Conservation (phyloP, 2,329 filamentous ascomycete species). For the Coleophoma eucalyptorum region DNA sequence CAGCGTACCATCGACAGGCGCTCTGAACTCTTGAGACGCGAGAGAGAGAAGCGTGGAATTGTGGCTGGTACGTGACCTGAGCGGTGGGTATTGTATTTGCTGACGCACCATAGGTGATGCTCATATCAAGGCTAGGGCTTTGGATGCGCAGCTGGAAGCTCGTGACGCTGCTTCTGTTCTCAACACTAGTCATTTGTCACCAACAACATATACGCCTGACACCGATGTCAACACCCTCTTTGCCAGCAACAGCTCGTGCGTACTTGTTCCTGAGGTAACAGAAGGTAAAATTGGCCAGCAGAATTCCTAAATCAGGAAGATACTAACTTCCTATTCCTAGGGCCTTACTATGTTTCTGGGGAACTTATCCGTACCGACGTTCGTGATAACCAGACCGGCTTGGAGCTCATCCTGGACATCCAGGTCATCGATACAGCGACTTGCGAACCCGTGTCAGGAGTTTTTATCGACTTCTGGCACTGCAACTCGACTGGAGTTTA, state of each 20-base stretch:
- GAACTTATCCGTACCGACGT: slow-evolving; percentile 46
- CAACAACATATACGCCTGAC: slow-evolving; percentile 24
- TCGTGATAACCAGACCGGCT: slow-evolving; percentile 32
- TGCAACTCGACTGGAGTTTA: slow-evolving; percentile 45
- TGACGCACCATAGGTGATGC: slow-evolving; percentile 3
- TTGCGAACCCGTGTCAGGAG: slow-evolving; percentile 44
- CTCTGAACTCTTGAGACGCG: slow-evolving; percentile 1
- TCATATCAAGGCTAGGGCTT: slow-evolving; percentile 9
- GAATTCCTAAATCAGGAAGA: too few species aligned
- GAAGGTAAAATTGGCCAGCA: slow-evolving; percentile 8
- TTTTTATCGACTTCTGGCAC: slow-evolving; percentile 49
- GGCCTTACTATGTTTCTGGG: slow-evolving; percentile 42
- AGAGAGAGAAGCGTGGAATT: slow-evolving; percentile 4
- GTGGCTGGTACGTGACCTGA: background rate
- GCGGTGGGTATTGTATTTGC: background rate
- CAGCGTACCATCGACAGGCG: slow-evolving; percentile 3
- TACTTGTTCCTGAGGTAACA: slow-evolving; percentile 28
- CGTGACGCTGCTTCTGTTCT: slow-evolving; percentile 10
- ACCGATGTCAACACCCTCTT: slow-evolving; percentile 27
- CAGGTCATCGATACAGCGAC: slow-evolving; percentile 51
- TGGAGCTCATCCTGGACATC: slow-evolving; percentile 39
- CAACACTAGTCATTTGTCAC: slow-evolving; percentile 13
- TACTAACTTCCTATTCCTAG: too few species aligned
- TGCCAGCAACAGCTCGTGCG: slow-evolving; percentile 21
- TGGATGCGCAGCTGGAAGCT: background rate